Conservation (phyloP, 768 basidiomycete species). For the Amylocystis lapponica region DNA sequence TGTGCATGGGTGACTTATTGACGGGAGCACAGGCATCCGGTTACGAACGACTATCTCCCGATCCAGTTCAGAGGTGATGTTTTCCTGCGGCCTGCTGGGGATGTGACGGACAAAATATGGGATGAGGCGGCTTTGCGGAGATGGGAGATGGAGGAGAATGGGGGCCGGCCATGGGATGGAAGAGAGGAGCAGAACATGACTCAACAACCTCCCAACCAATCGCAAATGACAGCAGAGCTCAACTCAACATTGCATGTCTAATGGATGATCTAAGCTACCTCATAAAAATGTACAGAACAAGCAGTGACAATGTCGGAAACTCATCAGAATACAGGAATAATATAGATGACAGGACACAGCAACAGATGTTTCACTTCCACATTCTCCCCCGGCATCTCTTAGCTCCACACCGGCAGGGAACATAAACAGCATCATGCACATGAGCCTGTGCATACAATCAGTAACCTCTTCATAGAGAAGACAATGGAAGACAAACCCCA, state of each 20-base stretch:
- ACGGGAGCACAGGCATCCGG: conserved; percentile 37
- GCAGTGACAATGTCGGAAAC: too few species aligned
- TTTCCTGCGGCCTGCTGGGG: conserved; percentile 34
- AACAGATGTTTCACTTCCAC: conserved; percentile 21
- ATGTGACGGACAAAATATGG: conserved; percentile 37
- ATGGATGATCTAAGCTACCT: too few species aligned
- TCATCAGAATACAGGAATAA: too few species aligned
- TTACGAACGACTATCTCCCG: conserved; percentile 48
- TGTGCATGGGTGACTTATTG: background rate
- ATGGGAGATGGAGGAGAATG: conserved; percentile 43
- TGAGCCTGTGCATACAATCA: conserved; percentile 8
- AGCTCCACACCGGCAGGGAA: conserved; percentile 46
- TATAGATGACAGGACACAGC: background rate
- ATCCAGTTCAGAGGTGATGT: conserved; percentile 31
- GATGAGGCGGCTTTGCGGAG: conserved; percentile 39
- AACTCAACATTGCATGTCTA: too few species aligned
- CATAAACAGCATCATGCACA: conserved; percentile 37
- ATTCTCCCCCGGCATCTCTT: conserved; percentile 41
- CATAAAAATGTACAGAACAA: too few species aligned
- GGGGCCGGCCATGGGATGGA: conserved; percentile 31
- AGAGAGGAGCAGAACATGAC: too few species aligned
- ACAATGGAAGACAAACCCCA: conserved; percentile 1
- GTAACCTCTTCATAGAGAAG: background rate
- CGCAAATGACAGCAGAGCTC: too few species aligned
- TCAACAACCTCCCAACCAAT: too few species aligned